Percentiles rank a stretch among this genome's conserved stretches.
Evolutionary conservation across 2,329 filamentous ascomycete genomes (phyloP).

Genomic region (Samsoniella hepiali): DNA sequence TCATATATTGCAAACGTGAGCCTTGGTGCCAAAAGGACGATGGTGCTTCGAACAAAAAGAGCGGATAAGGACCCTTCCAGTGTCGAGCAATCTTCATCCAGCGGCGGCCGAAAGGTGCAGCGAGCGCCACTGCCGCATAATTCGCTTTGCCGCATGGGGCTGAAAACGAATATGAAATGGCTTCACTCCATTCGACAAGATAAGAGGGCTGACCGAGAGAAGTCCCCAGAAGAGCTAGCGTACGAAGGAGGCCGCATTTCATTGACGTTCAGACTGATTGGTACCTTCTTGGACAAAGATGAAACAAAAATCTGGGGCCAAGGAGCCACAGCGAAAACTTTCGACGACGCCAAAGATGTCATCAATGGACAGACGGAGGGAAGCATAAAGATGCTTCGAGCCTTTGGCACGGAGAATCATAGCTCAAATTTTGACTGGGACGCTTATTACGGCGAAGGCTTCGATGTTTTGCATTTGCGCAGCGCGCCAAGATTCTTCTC

Average conservation of each 20-base stretch:
- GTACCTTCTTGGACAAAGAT: constrained; percentile 72
- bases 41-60: constrained; percentile 85
- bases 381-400: constrained; percentile 66
- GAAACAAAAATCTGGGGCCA: constrained; percentile 81
- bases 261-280: constrained; percentile 85
- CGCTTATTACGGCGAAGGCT: constrained; percentile 71
- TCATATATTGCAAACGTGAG: constrained; percentile 91
- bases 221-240: constrained; percentile 66
- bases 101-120: constrained; percentile 53
- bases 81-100: constrained; percentile 19
- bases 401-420: constrained; percentile 85
- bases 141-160: constrained; percentile 79
- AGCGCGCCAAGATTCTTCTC: constrained; percentile 49
- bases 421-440: constrained; percentile 70
- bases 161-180: constrained; percentile 80
- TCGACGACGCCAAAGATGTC: constrained; percentile 57
- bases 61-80: constrained; percentile 39
- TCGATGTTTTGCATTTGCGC: constrained; percentile 73
- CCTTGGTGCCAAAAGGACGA: constrained; percentile 85
- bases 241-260: constrained; percentile 78
- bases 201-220: constrained; percentile 67
- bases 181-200: constrained; percentile 90
- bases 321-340: constrained; percentile 70
- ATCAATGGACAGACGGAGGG: constrained; percentile 66
- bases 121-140: constrained; percentile 80